Evolutionary conservation across 192 early-diverging fungal genomes (phyloP), one percentile per base, ranked within the genome.

Genomic region (Bifiguratus adelaidae): DNA sequence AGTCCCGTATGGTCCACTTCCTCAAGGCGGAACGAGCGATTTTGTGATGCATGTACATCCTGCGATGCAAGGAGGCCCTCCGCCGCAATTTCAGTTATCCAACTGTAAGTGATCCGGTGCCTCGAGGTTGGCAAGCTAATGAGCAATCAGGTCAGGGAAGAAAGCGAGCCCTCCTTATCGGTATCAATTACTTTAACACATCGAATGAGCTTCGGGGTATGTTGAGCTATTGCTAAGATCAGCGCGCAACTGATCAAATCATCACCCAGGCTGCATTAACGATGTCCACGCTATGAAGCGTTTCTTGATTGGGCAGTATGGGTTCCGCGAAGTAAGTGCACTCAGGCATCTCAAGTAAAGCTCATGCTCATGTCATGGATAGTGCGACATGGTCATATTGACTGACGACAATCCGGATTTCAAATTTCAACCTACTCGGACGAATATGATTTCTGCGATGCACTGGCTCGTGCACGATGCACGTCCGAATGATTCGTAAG

Each of bases 101-200:
- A 74, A 68, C 27, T 78, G 76, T 59, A 52, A 53, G 20, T 28
- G 35, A 22, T 19, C 8, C 3, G 20, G 32, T 1, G 29, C 4
- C 16, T 19, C 21, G 25, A 4, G 9, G 1, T 37, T 37, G 4
- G 7, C 13, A 12, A 13, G 7, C 7, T 36, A 22, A 30, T 22
- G 18, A 24, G n/a, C 9, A 4, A 32, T 8, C 2, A 62, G 60
- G 60, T 42, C 55, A 58, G 40, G 85, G 85, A 15, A 71, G 81
- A 35, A 85, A 86, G 63, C 74, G 79, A 15, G 92, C 90, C 7
- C 64, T 97, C 18, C 71, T 97, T 30, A 82, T 97, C 48, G 93
- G 93, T 18, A 90, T 95, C 65, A 97, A 97, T 58, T 97, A 97
- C 65, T 65, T 71, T 37, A 69, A 73, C 20, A 65, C 74, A 36